Evolutionary conservation across 2,329 filamentous ascomycete genomes (phyloP).

Genomic region (Helicocarpus griseus): DNA sequence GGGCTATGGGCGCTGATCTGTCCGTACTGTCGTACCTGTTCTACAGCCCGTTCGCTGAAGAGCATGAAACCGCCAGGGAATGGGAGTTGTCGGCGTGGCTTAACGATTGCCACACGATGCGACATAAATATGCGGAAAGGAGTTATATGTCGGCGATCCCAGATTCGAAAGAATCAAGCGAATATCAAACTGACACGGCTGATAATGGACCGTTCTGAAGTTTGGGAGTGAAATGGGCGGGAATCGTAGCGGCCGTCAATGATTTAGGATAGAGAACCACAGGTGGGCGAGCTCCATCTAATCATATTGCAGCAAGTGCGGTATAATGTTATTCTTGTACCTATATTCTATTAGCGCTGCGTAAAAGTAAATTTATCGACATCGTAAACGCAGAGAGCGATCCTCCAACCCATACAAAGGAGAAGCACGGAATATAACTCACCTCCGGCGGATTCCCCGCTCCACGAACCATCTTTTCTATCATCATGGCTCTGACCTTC

Average conservation of each 20-base stretch:
- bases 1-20: no score
- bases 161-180: not conserved
- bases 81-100: not conserved
- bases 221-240: not conserved
- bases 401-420: not conserved
- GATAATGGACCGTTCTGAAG: not conserved
- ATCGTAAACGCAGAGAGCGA: not conserved
- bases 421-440: slow-evolving; percentile 7
- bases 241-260: not conserved
- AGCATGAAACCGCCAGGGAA: not conserved
- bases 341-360: slow-evolving; percentile 5
- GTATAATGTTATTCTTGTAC: slow-evolving; percentile 10
- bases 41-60: not conserved
- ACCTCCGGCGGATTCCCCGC: slow-evolving; percentile 58
- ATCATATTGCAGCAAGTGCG: not conserved
- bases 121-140: not conserved
- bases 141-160: not conserved
- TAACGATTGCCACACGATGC: no score
- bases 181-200: not conserved
- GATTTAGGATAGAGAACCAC: not conserved
- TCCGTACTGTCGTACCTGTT: not conserved
- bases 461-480: slow-evolving; percentile 62
- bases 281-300: not conserved
- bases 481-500: slow-evolving; percentile 68
- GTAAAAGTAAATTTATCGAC: not conserved